Evolutionary conservation across 345 rosid genomes (phyloP).

Genomic region (Geranium rotundifolium): DNA sequence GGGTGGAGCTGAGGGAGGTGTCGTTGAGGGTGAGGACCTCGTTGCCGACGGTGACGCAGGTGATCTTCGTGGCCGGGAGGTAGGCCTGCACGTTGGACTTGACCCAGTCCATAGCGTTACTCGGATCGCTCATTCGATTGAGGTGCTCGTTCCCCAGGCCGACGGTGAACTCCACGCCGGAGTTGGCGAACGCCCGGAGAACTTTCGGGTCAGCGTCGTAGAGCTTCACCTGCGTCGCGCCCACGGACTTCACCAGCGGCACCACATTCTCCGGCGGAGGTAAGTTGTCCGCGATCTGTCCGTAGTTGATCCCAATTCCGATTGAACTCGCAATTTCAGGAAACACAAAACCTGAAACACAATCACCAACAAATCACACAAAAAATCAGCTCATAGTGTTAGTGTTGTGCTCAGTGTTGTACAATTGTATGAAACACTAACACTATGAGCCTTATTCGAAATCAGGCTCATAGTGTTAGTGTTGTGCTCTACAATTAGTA

Average conservation of each 20-base stretch:
- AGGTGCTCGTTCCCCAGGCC: slow-evolving; percentile 39
- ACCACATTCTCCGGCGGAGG: slow-evolving; percentile 32
- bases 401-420: too few relatives aligned
- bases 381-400: too few relatives aligned
- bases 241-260: slow-evolving; percentile 31
- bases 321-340: slow-evolving; percentile 14
- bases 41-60: slow-evolving; percentile 34
- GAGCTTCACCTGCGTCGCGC: slow-evolving; percentile 33
- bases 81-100: slow-evolving; percentile 27
- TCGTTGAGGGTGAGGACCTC: slow-evolving; percentile 33
- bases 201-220: slow-evolving; percentile 38
- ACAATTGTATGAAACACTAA: too few relatives aligned
- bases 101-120: slow-evolving; percentile 29
- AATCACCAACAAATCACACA: too few relatives aligned
- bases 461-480: too few relatives aligned
- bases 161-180: slow-evolving; percentile 34
- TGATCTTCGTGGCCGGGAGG: slow-evolving; percentile 40
- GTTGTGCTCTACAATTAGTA: too few relatives aligned
- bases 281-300: slow-evolving; percentile 37
- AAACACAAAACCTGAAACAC: too few relatives aligned
- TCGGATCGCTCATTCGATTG: slow-evolving; percentile 25
- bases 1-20: slow-evolving; percentile 12
- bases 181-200: slow-evolving; percentile 31
- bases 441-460: too few relatives aligned
- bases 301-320: slow-evolving; percentile 31